A percentile compares a stretch with the other conserved stretches of the same genome.
Evolutionary conservation across 345 rosid species (phyloP).

Genomic region (Erysimum cheiranthoides): DNA sequence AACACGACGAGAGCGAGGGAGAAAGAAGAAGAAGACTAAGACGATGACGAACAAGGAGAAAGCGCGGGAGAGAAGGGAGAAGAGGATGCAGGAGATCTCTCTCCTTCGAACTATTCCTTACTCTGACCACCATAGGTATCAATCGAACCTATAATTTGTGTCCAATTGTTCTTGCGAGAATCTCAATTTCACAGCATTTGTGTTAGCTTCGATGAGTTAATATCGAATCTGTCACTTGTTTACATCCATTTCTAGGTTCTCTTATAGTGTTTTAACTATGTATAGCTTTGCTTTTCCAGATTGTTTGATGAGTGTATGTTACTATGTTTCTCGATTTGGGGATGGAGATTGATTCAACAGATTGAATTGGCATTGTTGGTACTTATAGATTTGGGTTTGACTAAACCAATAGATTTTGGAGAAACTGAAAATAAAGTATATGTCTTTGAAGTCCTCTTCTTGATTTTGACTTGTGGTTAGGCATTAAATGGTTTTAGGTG

Average conservation of each 20-base stretch:
- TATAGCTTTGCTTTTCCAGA: background rate
- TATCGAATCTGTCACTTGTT: background rate
- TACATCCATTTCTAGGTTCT: background rate
- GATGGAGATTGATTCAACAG: background rate
- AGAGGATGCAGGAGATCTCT: constrained; percentile 80
- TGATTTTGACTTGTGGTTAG: constrained; percentile 8
- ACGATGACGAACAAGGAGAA: constrained; percentile 63
- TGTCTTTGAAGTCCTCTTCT: constrained; percentile 4
- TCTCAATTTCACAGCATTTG: constrained; percentile 8
- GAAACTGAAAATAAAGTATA: background rate
- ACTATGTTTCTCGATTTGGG: background rate
- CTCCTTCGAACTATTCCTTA: constrained; percentile 89
- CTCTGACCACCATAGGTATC: constrained; percentile 83
- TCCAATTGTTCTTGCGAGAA: background rate
- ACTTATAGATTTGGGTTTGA: background rate
- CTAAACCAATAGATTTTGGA: background rate
- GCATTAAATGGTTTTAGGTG: constrained; percentile 54
- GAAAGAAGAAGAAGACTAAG: background rate
- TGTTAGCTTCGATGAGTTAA: background rate
- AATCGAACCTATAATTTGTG: background rate
- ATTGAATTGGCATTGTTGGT: constrained; percentile 1
- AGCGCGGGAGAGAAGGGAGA: constrained; percentile 79
- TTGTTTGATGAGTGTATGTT: background rate
- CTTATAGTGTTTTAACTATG: constrained; percentile 5
- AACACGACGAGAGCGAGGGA: constrained; percentile 18